Conservation (phyloP, 2,329 filamentous ascomycete genomes). For the Xylariaceae sp. region DNA sequence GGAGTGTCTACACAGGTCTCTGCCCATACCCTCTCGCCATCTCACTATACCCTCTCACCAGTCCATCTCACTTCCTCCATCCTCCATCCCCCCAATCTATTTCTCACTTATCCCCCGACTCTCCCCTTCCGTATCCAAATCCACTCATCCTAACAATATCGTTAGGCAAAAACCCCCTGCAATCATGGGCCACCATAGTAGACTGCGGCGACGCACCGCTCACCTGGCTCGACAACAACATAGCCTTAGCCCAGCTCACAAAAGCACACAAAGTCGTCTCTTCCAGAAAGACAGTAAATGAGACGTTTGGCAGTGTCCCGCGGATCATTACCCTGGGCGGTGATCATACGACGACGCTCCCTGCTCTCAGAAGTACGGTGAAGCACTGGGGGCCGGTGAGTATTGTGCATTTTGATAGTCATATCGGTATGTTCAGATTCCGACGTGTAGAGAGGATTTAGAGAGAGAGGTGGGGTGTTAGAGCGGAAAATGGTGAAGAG, state of each 20-base stretch:
- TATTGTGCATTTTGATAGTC: conserved; percentile 62
- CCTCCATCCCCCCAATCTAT: no score
- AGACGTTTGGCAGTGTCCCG: conserved; percentile 38
- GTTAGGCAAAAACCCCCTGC: conserved; percentile 59
- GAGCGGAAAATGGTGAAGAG: no score
- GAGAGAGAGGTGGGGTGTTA: no score
- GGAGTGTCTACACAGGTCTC: conserved; percentile 46
- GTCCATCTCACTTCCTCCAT: no score
- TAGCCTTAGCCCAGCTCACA: conserved; percentile 71
- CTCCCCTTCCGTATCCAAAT: no score
- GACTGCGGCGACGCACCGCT: conserved; percentile 79
- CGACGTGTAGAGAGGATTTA: no score
- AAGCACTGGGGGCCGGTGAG: conserved; percentile 55
- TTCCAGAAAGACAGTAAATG: conserved; percentile 36
- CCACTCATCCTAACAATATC: no score
- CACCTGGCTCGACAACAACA: conserved; percentile 71
- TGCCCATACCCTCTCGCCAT: no score
- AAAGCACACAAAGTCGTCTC: conserved; percentile 52
- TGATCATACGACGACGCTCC: conserved; percentile 61
- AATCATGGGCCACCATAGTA: conserved; percentile 67
- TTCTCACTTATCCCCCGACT: no score
- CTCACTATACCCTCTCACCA: no score
- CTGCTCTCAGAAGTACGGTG: conserved; percentile 57
- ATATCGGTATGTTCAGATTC: conserved; percentile 55
- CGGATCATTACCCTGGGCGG: conserved; percentile 61